Base-by-base conservation (phyloP, 768 basidiomycete genomes). In the Rhizopogon vinicolor region DNA sequence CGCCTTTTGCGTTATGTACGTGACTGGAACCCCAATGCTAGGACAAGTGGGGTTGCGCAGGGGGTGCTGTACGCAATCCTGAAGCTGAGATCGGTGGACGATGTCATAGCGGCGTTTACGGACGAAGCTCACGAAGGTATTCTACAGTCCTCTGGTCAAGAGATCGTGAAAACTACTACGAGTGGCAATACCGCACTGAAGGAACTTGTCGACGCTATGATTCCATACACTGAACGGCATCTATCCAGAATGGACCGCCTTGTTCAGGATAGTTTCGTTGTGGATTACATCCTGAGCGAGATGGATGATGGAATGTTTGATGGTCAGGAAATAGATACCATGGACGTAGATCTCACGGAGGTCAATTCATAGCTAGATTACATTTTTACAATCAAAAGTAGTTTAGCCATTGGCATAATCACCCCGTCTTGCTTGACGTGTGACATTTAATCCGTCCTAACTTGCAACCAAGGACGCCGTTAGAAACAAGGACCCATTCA, bases 161-260 rank as follows among this genome's bases (percentile, higher is more conserved):
- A 67, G 18, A 59, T 65, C 22, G 67, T 74, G 29, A 68, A 65
- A 1, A 55, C 61, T 13, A 64, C 58, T 3, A 46, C 41, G 44
- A 41, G 52, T 31, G 56, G 60, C 54, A 56, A 55, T 51, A 64
- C 68, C 44, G 74, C 74, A 31, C 67, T 91, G 50, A 85, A 84
- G 63, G 93, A 97, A 51, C 70, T 96, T 52, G 71, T 98, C 10
- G 91, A 94, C 44, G 88, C 85, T 4, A 74, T 98, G 53, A 83
- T 98, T 50, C 94, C 97, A 10, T 99, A 98, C 67, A 95, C 95
- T 8, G 93, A 96, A 67, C 81, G 97, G 51, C 97, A 99, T 73
- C 81, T 95, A 42, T 73, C 85, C 39, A 77, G 95, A 61, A 81
- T 94, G 68, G 92, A 95, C 56, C 82, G 85, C 65, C 72, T 97